Evolutionary conservation across 148 eudicot species (phyloP).

Genomic region (Pouteria glomerata): DNA sequence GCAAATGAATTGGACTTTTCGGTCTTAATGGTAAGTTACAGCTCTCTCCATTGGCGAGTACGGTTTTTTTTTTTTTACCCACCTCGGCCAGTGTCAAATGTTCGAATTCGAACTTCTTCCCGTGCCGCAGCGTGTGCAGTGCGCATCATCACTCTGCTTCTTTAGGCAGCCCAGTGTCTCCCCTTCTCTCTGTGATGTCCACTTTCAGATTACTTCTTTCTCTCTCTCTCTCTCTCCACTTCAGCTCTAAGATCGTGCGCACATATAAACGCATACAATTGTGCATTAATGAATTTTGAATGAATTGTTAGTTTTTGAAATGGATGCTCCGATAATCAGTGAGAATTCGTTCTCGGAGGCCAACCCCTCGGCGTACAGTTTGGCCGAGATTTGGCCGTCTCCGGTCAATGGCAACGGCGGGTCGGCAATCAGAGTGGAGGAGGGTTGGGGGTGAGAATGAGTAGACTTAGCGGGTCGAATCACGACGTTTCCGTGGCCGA

Average conservation of each 20-base stretch:
- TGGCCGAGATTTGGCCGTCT: constrained; percentile 76
- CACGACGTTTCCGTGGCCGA: constrained; percentile 53
- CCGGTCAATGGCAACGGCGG: constrained; percentile 20
- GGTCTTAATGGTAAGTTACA: not conserved
- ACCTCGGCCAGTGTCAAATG: no score
- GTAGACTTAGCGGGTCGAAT: constrained; percentile 32
- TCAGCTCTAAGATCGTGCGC: not conserved
- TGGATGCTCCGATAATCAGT: constrained; percentile 82
- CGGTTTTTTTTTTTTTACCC: no score
- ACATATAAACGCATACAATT: not conserved
- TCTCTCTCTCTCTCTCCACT: constrained; percentile 4
- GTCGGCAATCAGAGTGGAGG: constrained; percentile 27
- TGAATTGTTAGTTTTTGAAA: constrained; percentile 19
- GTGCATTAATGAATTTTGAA: not conserved
- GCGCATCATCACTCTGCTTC: constrained; percentile 6
- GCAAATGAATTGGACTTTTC: not conserved
- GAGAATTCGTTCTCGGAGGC: constrained; percentile 65
- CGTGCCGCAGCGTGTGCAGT: constrained; percentile 15
- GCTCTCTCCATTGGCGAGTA: not conserved
- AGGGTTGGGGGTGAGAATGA: constrained; percentile 57
- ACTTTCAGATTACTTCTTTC: constrained; percentile 1
- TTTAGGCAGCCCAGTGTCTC: constrained; percentile 15
- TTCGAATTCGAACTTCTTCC: not conserved
- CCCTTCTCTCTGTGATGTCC: constrained; percentile 5
- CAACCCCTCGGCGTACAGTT: constrained; percentile 53